These are phyloP conservation scores for Coprinopsis sp. DNA, from an alignment of 768 basidiomycete species.

Conservation along the genomic window DNA sequence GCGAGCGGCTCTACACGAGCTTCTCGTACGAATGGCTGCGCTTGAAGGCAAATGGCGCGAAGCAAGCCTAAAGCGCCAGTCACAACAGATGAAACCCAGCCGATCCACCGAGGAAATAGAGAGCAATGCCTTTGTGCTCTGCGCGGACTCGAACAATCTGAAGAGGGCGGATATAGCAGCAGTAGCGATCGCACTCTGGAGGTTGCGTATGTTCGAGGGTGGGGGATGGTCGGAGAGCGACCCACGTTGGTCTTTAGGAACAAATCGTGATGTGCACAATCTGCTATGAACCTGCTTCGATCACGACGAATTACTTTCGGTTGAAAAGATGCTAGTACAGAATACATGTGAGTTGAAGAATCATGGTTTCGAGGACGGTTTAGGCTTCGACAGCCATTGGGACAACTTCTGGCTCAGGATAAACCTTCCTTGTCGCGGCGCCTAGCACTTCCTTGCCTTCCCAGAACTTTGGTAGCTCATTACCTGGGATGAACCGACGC, in stretches of 20 bases:
- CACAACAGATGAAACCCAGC: slow-evolving; percentile 1
- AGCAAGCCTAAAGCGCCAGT: neutral
- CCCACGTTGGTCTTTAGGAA: slow-evolving; percentile 15
- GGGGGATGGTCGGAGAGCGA: slow-evolving; percentile 37
- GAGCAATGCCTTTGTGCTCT: slow-evolving; percentile 69
- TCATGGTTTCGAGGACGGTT: slow-evolving; percentile 10
- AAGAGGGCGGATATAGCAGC: slow-evolving; percentile 57
- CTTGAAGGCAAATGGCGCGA: slow-evolving; percentile 1
- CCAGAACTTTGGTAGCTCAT: slow-evolving; percentile 88
- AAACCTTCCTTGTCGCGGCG: slow-evolving; percentile 27
- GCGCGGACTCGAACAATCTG: slow-evolving; percentile 44
- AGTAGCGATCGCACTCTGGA: slow-evolving; percentile 72
- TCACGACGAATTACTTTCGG: neutral
- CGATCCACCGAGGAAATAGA: slow-evolving; percentile 34
- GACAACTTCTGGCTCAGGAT: slow-evolving; percentile 31
- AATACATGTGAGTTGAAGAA: slow-evolving; percentile 10
- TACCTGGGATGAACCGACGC: slow-evolving; percentile 86
- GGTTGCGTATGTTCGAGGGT: slow-evolving; percentile 73
- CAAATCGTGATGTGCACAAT: slow-evolving; percentile 5
- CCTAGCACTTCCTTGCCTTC: slow-evolving; percentile 73
- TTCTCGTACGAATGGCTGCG: slow-evolving; percentile 43
- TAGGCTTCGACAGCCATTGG: slow-evolving; percentile 48
- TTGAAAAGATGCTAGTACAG: neutral
- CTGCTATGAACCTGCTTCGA: neutral
- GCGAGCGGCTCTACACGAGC: slow-evolving; percentile 51